Evolutionary conservation across 176 grass and related monocot genomes (phyloP), one percentile per base, ranked within the genome.

Genomic region (Triticum urartu): DNA sequence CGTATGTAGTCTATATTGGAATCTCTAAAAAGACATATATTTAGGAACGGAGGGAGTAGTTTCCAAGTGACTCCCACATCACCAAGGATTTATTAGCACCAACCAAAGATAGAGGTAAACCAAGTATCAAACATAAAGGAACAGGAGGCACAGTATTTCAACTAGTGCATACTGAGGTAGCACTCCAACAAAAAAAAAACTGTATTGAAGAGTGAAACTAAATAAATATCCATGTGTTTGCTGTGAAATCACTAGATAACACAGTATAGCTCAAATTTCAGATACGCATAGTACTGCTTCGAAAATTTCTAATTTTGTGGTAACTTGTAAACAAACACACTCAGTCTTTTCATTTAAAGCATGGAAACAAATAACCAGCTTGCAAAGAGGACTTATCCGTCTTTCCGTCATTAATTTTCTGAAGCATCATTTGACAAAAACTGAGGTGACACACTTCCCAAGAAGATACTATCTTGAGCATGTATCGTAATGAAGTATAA

Each of bases 251-350:
- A 58, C 67, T 74, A 2, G 9, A 58, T n/a, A 73, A 83, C 26
- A 83, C n/a, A 83, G 15, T 18, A 68, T 1, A 69, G 62, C 56
- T 36, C 13, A 71, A 47, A 62, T 39, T 17, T 7, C 63, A 9
- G 26, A 76, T 76, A 75, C 8, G 35, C 45, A 76, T 66, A 30
- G 24, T 43, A 42, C 30, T 26, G n/a, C 50, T 79, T 20, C 73
- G 22, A 40, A 86, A 64, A 86, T 72, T 12, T 72, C 52, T 56
- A 63, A 64, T 79, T 83, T 56, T 40, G 28, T 58, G 45, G 18
- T 18, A 43, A 81, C 42, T 40, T 32, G 21, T 43, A 47, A 61
- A 47, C n/a, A 71, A 9, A 70, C 36, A 58, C 13, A 5, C 40
- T 71, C 40, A 56, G 77, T 22, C 28, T 81, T 52, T 68, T 70